Base-by-base conservation (phyloP, 2,329 filamentous ascomycete species). In the Sarocladium oryzae region DNA sequence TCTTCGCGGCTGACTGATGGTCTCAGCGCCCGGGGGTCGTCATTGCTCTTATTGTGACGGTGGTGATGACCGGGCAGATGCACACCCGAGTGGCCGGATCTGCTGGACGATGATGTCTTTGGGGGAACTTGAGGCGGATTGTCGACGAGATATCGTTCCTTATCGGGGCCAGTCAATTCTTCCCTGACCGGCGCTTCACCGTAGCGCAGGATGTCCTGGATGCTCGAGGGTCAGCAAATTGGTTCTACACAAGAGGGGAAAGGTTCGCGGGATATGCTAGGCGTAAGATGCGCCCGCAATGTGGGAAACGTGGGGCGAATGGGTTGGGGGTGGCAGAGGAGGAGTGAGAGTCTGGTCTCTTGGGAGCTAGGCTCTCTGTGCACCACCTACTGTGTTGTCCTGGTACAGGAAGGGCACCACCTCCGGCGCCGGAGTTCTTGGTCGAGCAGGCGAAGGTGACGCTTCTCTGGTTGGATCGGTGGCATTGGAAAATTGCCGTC, bases 401-500 rank as follows among this genome's bases (percentile, higher is more conserved):
- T 97, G 93, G 65, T 93, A 97, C 55, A 95, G 78, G 78, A 96
- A 99, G n/a, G 93, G 93, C 35, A 95, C 93, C 53, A 99, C 90
- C 69, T 97, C 92, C 62, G 89, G 93, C 9, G 50, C 40, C 37
- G 88, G 88, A n/a, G 89, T 95, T 59, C 86, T 80, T 45, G 91
- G 89, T 58, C 89, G 79, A 24, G 87, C 90, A 28, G 81, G 82
- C 50, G 81, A 79, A 36, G 89, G 89, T 50, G 91, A 95, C 41
- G 77, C 78, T 56, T 91, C 85, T 54, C 84, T 76, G 56, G 84
- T 85, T 60, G 85, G 80, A 62, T 93, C 82, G 51, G 82, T 84
- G 50, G 81, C 81, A 67, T 82, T 83, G 50, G 91, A 96, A 66
- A 89, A 86, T 66, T 92, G 91, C 61, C 90, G 83, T 63, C 88